Base-by-base conservation (phyloP, 345 rosid species). In the Boechera divaricarpa region DNA sequence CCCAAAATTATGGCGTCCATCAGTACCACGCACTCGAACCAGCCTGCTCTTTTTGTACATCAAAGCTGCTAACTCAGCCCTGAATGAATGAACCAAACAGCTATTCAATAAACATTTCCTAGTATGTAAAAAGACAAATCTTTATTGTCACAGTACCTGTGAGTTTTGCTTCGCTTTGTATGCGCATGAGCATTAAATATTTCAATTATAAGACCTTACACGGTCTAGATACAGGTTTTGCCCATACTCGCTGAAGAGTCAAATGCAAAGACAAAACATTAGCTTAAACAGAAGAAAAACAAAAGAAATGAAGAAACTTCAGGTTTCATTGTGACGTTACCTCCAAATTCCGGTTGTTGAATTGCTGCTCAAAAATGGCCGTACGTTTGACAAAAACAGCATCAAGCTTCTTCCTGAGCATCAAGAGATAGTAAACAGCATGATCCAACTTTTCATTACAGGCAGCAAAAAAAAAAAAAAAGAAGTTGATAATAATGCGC, bases 121-220 rank as follows among this genome's bases (percentile, higher is more conserved):
- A 44, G 51, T 7, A n/a, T 12, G 26, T 33, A 18, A n/a, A n/a
- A 33, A 33, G 62, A 5, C 16, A 13, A 69, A 58, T 45, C 31
- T 64, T 21, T 48, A 70, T 11, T 42, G 7, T 68, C 52, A 76
- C 60, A 15, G n/a, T 61, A 94, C 98, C 97, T 94, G 98, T 8
- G n/a, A 94, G 83, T 81, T 90, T 92, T 13, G 95, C 98, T 87
- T 94, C 97, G n/a, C 69, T 87, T 92, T 1, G 98, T 84, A 67
- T 90, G 94, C 4, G 98, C 98, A 88, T 92, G 98, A 52, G 97
- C 97, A 85, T 90, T 92, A 68, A 94, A 94, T 83, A 92, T 94
- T 83, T 90, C 98, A 44, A 94, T 90, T 64, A 94, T 94, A 72
- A 94, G 93, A 31, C 95, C 97, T 57, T 57, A 94, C 94, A 47